Percentiles rank a stretch among this genome's conserved stretches.
phyloP scores from a whole-genome alignment of 2,329 filamentous ascomycete genomes.

The Lachnellula cervina region DNA sequence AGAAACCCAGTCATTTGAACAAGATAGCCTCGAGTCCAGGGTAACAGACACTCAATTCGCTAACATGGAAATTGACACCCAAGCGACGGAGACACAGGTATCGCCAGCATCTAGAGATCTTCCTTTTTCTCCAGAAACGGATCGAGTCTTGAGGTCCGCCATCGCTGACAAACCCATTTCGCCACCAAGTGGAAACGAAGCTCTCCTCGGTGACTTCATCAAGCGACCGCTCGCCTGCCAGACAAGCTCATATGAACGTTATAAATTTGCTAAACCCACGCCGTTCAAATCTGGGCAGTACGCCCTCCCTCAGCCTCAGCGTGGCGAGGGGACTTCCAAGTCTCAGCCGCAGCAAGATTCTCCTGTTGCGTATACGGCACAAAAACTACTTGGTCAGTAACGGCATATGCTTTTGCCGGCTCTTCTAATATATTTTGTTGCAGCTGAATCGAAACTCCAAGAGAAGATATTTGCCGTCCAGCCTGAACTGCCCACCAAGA shows the following conservation, averaged over 20 bases:
- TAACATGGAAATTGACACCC: constrained; percentile 8
- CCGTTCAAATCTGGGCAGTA: not conserved
- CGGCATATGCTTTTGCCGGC: not conserved
- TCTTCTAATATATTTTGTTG: not conserved
- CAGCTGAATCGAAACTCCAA: not conserved
- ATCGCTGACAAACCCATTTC: not conserved
- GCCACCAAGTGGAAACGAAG: not conserved
- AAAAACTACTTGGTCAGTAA: not conserved
- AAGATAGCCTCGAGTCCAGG: constrained; percentile 4
- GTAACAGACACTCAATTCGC: constrained; percentile 5
- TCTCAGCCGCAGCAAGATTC: not conserved
- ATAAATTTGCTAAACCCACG: not conserved
- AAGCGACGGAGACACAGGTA: constrained; percentile 1
- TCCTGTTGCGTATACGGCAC: not conserved
- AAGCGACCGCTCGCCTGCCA: not conserved
- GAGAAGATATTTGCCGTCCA: not conserved
- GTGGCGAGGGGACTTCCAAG: not conserved
- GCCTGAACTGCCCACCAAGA: not conserved
- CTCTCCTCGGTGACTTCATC: too few relatives aligned
- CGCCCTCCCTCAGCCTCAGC: not conserved
- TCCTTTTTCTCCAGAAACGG: not conserved
- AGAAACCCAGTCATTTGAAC: constrained; percentile 16
- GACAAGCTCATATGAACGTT: not conserved
- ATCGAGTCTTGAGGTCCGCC: not conserved
- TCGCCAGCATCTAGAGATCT: not conserved